These are phyloP conservation scores for Knoxdaviesia capensis DNA, from an alignment of 2,329 filamentous ascomycete genomes.

Conservation along the genomic window DNA sequence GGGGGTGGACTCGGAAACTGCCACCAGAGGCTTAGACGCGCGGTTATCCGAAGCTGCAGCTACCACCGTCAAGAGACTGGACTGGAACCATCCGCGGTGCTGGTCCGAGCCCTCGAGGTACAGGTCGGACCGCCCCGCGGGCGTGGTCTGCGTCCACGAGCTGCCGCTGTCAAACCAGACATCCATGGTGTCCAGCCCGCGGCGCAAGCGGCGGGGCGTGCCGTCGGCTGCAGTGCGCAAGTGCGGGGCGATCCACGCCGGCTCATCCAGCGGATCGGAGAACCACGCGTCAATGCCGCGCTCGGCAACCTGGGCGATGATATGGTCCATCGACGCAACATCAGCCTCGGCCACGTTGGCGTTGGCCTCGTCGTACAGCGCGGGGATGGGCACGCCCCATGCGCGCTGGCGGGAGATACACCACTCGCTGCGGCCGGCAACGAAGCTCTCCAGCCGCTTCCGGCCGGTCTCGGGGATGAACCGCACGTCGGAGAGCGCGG, in stretches of 20 bases:
- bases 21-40: not conserved
- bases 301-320: conserved; percentile 57
- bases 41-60: conserved; percentile 17
- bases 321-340: conserved; percentile 55
- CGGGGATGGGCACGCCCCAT: conserved; percentile 94
- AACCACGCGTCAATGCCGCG: conserved; percentile 90
- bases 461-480: conserved; percentile 65
- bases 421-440: conserved; percentile 82
- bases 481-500: conserved; percentile 46
- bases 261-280: conserved; percentile 58
- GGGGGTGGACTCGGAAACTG: conserved; percentile 4
- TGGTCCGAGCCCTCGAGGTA: conserved; percentile 93
- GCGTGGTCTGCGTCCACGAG: conserved; percentile 50
- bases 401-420: conserved; percentile 91
- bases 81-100: conserved; percentile 97
- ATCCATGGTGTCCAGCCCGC: conserved; percentile 93
- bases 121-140: conserved; percentile 45
- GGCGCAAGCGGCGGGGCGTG: conserved; percentile 33
- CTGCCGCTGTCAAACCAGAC: conserved; percentile 99
- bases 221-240: conserved; percentile 17
- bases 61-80: conserved; percentile 72
- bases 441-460: conserved; percentile 62
- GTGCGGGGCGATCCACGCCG: conserved; percentile 52
- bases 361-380: conserved; percentile 53
- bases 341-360: conserved; percentile 44